Conservation (phyloP, 805 yeast species). For the Grigorovia jiainica region DNA sequence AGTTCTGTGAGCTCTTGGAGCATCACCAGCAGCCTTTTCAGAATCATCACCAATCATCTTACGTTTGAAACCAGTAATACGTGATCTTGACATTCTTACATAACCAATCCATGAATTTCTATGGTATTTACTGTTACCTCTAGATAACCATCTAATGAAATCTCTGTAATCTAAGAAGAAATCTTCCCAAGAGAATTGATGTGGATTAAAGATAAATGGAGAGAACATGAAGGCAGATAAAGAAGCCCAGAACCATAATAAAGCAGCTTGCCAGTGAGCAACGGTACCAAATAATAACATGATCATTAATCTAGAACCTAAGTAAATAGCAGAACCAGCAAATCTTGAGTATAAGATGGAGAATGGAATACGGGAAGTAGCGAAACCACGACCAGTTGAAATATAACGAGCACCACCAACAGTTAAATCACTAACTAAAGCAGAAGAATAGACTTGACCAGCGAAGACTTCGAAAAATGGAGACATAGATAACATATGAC, state of each 20-base stretch:
- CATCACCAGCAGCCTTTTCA: conserved; percentile 77
- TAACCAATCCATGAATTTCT: conserved; percentile 86
- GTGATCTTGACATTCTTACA: conserved; percentile 71
- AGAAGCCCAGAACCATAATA: conserved; percentile 96
- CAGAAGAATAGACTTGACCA: conserved; percentile 67
- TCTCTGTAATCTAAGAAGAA: conserved; percentile 95
- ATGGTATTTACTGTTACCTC: conserved; percentile 85
- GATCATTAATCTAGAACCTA: conserved; percentile 73
- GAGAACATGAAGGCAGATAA: conserved; percentile 79
- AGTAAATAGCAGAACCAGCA: conserved; percentile 73
- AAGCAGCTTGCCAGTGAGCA: conserved; percentile 84
- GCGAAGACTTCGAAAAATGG: conserved; percentile 80
- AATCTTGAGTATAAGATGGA: conserved; percentile 65
- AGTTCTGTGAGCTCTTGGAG: conserved; percentile 72
- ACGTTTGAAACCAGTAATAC: conserved; percentile 75
- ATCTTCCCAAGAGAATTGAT: conserved; percentile 93
- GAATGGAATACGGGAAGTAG: conserved; percentile 71
- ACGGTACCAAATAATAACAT: conserved; percentile 65
- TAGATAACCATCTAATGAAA: conserved; percentile 81
- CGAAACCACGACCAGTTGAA: conserved; percentile 81
- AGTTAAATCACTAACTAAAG: conserved; percentile 60
- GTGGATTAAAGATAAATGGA: conserved; percentile 94
- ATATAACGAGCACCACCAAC: conserved; percentile 85
- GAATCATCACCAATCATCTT: conserved; percentile 68
- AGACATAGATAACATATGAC: conserved; percentile 61